Evolutionary conservation across 768 basidiomycete species (phyloP).

Genomic region (Panus rudis): DNA sequence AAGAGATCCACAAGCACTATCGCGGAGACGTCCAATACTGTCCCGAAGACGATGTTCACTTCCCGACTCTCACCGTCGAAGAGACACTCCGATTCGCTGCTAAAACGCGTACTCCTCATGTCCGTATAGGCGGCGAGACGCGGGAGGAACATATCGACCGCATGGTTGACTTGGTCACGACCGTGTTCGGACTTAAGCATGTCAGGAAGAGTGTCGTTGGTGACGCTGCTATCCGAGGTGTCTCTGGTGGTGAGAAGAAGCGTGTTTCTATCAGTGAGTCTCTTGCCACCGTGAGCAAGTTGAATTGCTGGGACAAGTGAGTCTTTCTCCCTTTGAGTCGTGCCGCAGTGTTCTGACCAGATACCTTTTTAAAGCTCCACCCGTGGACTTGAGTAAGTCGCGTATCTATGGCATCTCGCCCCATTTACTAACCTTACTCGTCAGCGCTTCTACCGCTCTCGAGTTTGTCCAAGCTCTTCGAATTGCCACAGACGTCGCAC

Average conservation of each 20-base stretch:
- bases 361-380: slow-evolving; percentile 31
- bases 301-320: slow-evolving; percentile 74
- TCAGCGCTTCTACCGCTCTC: slow-evolving; percentile 46
- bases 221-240: slow-evolving; percentile 65
- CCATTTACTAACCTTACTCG: neutral
- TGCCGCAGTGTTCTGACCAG: neutral
- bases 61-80: slow-evolving; percentile 75
- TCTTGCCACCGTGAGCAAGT: slow-evolving; percentile 50
- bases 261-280: slow-evolving; percentile 74
- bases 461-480: slow-evolving; percentile 55
- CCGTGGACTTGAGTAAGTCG: slow-evolving; percentile 35
- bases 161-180: slow-evolving; percentile 46
- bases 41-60: slow-evolving; percentile 83
- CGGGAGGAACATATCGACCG: slow-evolving; percentile 37
- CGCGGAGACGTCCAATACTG: slow-evolving; percentile 80
- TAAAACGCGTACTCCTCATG: slow-evolving; percentile 60
- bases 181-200: slow-evolving; percentile 73
- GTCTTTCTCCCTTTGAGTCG: neutral
- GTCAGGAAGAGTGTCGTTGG: slow-evolving; percentile 70
- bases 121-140: slow-evolving; percentile 36
- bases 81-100: slow-evolving; percentile 70
- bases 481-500: slow-evolving; percentile 41
- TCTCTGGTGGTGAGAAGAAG: slow-evolving; percentile 71
- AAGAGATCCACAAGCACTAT: slow-evolving; percentile 55
- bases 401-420: neutral